Percentiles rank a stretch among this genome's conserved stretches.
Evolutionary conservation across 495 filamentous ascomycete genomes (phyloP).

Genomic region (Hyaloscypha variabilis): DNA sequence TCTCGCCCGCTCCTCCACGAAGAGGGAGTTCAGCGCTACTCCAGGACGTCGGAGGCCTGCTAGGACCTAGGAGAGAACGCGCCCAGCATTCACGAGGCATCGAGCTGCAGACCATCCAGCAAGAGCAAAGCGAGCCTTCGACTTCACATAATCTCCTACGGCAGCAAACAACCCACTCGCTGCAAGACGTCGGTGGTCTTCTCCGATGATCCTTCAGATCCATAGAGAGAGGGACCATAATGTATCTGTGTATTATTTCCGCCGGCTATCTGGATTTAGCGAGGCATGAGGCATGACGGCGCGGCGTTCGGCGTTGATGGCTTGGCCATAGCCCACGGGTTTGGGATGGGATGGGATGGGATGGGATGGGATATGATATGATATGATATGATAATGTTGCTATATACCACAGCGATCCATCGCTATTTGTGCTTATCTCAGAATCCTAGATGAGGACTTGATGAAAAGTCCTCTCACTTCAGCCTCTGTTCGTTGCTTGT

Average conservation of each 20-base stretch:
- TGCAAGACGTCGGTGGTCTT: conserved; percentile 28
- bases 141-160: background rate
- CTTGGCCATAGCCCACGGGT: no score
- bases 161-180: conserved; percentile 20
- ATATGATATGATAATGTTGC: no score
- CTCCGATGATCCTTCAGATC: background rate
- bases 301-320: conserved; percentile 1
- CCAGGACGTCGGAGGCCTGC: conserved; percentile 32
- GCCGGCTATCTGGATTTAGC: background rate
- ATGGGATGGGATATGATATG: no score
- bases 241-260: conserved; percentile 4
- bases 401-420: no score
- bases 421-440: no score
- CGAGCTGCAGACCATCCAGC: conserved; percentile 29
- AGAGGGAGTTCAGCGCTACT: conserved; percentile 26
- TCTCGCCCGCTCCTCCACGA: conserved; percentile 19
- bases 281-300: conserved; percentile 6
- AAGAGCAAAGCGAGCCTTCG: conserved; percentile 5
- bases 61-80: conserved; percentile 24
- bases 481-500: no score
- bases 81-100: conserved; percentile 11
- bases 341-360: no score
- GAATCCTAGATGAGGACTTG: no score
- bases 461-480: no score
- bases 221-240: background rate